phyloP scores from a whole-genome alignment of 1,139 yeast species.

The Kurtzmaniella quercitrusa region DNA sequence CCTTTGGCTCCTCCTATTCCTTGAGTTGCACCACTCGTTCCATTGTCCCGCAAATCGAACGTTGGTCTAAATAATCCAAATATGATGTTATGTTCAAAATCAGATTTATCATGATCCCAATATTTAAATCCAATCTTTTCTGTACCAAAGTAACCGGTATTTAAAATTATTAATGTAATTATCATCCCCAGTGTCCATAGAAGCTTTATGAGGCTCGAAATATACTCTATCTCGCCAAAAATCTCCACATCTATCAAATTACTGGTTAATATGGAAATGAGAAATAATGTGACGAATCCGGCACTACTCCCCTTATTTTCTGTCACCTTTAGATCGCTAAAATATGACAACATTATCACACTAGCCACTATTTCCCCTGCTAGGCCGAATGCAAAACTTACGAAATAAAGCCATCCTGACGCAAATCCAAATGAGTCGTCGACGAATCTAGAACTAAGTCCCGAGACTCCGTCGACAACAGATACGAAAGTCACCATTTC shows the following conservation, averaged over 20 bases:
- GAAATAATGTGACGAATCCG: constrained; percentile 64
- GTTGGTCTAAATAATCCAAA: constrained; percentile 75
- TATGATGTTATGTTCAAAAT: constrained; percentile 42
- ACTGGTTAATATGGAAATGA: constrained; percentile 43
- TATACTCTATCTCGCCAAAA: constrained; percentile 73
- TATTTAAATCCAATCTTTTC: constrained; percentile 57
- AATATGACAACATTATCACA: constrained; percentile 68
- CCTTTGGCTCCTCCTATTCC: constrained; percentile 68
- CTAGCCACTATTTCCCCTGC: constrained; percentile 83
- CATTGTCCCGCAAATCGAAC: constrained; percentile 54
- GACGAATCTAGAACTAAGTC: constrained; percentile 71
- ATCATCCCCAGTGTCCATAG: constrained; percentile 51
- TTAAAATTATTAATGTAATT: constrained; percentile 60
- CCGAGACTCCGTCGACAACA: constrained; percentile 75
- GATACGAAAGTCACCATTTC: constrained; percentile 87
- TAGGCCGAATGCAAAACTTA: constrained; percentile 66
- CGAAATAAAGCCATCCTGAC: constrained; percentile 74
- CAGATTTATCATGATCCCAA: constrained; percentile 56
- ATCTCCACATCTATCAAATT: constrained; percentile 67
- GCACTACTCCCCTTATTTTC: constrained; percentile 46
- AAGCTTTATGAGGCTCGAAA: constrained; percentile 59
- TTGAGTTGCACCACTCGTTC: constrained; percentile 34
- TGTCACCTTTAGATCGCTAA: constrained; percentile 49
- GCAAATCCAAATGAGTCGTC: constrained; percentile 87
- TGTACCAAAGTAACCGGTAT: constrained; percentile 48